phyloP scores from a whole-genome alignment of 139 green algal species.

The Coccomyxa sp. region DNA sequence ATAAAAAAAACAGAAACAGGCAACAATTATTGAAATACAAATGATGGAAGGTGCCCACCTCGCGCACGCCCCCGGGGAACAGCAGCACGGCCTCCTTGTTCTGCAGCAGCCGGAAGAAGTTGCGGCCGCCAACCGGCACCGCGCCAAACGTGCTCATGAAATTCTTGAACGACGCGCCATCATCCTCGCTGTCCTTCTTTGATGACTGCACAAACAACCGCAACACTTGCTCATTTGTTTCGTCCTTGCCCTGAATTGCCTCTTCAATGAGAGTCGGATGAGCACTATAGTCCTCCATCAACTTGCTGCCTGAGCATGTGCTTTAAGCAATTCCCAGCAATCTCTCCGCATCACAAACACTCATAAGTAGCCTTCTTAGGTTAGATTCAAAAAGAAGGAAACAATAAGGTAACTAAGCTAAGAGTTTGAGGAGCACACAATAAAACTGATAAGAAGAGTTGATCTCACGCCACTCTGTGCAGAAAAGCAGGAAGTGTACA shows the following conservation, averaged over 20 bases:
- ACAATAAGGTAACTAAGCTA: too few relatives aligned
- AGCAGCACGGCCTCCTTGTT: conserved; percentile 78
- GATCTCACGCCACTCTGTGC: too few relatives aligned
- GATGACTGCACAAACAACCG: background rate
- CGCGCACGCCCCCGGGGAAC: conserved; percentile 67
- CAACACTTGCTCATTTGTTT: background rate
- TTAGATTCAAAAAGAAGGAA: too few relatives aligned
- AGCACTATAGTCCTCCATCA: too few relatives aligned
- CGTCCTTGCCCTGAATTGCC: background rate
- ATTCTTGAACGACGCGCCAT: conserved; percentile 32
- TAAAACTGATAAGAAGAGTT: too few relatives aligned
- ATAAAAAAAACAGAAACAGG: too few relatives aligned
- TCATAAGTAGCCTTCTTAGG: too few relatives aligned
- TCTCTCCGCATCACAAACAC: too few relatives aligned
- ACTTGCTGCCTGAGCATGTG: too few relatives aligned
- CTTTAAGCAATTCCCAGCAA: too few relatives aligned
- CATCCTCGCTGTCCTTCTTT: conserved; percentile 2
- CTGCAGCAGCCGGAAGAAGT: conserved; percentile 74
- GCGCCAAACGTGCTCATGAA: conserved; percentile 86
- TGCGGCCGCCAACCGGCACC: conserved; percentile 72
- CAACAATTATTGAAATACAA: too few relatives aligned
- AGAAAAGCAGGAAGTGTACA: too few relatives aligned
- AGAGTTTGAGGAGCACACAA: background rate
- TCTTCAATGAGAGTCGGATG: background rate
- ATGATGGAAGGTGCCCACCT: background rate